These are phyloP conservation scores for Ceriops tagal DNA, from an alignment of 345 rosid species.

Conservation along the genomic window DNA sequence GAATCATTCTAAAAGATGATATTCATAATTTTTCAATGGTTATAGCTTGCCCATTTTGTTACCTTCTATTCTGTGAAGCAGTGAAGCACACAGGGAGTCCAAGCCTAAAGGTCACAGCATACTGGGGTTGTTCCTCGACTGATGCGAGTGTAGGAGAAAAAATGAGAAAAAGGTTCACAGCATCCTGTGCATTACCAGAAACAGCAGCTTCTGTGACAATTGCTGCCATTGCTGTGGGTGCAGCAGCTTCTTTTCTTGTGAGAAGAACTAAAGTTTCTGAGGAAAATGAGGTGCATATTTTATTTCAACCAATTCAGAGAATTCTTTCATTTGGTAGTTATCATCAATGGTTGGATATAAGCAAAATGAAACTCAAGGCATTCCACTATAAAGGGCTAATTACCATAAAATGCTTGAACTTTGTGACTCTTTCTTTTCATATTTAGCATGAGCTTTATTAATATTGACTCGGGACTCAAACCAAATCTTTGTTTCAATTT, in stretches of 20 bases:
- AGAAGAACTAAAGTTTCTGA: constrained; percentile 52
- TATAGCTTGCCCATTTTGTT: constrained; percentile 16
- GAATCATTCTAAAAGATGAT: not conserved
- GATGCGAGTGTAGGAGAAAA: constrained; percentile 26
- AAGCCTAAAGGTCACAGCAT: constrained; percentile 17
- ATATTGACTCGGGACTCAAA: too few species aligned
- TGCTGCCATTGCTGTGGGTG: constrained; percentile 82
- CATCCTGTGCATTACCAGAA: constrained; percentile 54
- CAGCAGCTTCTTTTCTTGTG: constrained; percentile 74
- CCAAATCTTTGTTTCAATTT: too few species aligned
- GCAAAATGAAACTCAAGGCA: not conserved
- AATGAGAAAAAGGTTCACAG: constrained; percentile 25
- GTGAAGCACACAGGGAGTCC: constrained; percentile 35
- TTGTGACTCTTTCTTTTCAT: too few species aligned
- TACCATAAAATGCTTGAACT: too few species aligned
- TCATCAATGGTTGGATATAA: not conserved
- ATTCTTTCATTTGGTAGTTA: not conserved
- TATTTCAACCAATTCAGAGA: not conserved
- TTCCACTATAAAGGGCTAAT: not conserved
- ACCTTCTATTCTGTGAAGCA: constrained; percentile 1
- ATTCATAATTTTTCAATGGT: not conserved
- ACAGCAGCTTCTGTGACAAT: constrained; percentile 75
- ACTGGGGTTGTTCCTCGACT: constrained; percentile 17
- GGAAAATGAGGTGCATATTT: constrained; percentile 46
- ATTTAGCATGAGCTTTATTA: too few species aligned